Percentiles rank a stretch among this genome's conserved stretches.
These are phyloP conservation scores for Haematococcus sp. DNA, from an alignment of 139 green algal species.

Conservation along the genomic window DNA sequence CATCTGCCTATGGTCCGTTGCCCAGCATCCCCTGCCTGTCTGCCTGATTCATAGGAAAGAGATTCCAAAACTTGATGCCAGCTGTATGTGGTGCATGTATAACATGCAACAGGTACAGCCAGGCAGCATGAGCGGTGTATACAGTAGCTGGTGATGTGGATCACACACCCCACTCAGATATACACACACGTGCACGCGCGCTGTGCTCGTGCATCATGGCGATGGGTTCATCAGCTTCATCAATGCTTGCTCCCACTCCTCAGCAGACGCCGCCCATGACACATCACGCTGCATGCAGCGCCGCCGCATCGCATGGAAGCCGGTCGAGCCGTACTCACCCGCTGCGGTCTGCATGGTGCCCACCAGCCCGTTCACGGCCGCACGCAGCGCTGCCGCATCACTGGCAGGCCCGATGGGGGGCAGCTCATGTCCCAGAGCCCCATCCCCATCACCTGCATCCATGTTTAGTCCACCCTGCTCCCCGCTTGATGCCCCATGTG, in stretches of 20 bases:
- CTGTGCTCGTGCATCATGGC: too few relatives aligned
- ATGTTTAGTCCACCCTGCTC: background rate
- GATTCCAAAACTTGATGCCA: too few relatives aligned
- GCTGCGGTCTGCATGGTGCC: constrained; percentile 23
- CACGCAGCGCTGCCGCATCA: constrained; percentile 14
- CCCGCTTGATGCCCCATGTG: background rate
- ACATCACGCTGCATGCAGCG: constrained; percentile 66
- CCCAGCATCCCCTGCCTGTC: too few relatives aligned
- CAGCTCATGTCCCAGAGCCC: background rate
- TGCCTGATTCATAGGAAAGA: too few relatives aligned
- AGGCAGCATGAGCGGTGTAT: too few relatives aligned
- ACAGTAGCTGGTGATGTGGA: too few relatives aligned
- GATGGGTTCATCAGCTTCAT: background rate
- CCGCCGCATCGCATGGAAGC: constrained; percentile 27
- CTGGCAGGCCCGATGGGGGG: background rate
- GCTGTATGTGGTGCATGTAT: too few relatives aligned
- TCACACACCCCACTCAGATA: too few relatives aligned
- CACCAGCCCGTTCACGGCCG: constrained; percentile 34
- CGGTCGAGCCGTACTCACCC: constrained; percentile 25
- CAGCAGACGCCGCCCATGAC: constrained; percentile 60
- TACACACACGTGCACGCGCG: too few relatives aligned
- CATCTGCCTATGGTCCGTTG: too few relatives aligned
- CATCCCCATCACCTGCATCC: background rate
- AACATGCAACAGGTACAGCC: too few relatives aligned
- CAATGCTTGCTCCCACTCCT: constrained; percentile 62